phyloP scores from a whole-genome alignment of 225 moss, liverwort and hornwort genomes.

The Sphagnum tenellum region DNA sequence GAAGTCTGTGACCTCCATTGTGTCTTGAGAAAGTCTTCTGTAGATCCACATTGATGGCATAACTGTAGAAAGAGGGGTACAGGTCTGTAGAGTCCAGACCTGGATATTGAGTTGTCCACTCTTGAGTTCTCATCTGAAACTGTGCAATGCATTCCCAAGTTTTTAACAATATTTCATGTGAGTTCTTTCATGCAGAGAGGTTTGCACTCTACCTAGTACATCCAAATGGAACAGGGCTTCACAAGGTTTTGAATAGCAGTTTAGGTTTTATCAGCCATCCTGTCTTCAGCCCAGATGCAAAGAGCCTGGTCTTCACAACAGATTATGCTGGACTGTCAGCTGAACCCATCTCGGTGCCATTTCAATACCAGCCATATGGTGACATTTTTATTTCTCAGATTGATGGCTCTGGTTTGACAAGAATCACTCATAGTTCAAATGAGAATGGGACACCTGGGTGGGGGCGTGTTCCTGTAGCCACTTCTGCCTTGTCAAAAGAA shows the following conservation, averaged over 20 bases:
- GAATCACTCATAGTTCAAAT: constrained; percentile 42
- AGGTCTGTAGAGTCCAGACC: too few relatives aligned
- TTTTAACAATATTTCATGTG: too few relatives aligned
- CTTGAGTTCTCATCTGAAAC: too few relatives aligned
- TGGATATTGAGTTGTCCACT: too few relatives aligned
- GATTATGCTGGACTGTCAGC: constrained; percentile 62
- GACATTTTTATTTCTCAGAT: constrained; percentile 27
- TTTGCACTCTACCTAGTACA: constrained; percentile 38
- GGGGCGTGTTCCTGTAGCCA: constrained; percentile 17
- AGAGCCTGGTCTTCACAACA: constrained; percentile 43
- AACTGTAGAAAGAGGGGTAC: too few relatives aligned
- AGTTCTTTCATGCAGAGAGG: background rate
- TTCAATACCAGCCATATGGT: constrained; percentile 41
- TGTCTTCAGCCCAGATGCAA: constrained; percentile 60
- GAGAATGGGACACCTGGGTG: constrained; percentile 74
- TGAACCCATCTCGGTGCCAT: constrained; percentile 52
- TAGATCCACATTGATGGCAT: too few relatives aligned
- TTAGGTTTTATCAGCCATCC: constrained; percentile 30
- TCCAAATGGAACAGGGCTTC: constrained; percentile 71
- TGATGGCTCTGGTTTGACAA: constrained; percentile 13
- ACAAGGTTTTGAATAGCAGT: constrained; percentile 31
- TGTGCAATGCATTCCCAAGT: too few relatives aligned
- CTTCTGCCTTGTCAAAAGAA: too few relatives aligned
- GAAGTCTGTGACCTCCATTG: too few relatives aligned
- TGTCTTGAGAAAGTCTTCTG: too few relatives aligned